phyloP scores from a whole-genome alignment of 768 basidiomycete species.

The Lentinula sp. region DNA sequence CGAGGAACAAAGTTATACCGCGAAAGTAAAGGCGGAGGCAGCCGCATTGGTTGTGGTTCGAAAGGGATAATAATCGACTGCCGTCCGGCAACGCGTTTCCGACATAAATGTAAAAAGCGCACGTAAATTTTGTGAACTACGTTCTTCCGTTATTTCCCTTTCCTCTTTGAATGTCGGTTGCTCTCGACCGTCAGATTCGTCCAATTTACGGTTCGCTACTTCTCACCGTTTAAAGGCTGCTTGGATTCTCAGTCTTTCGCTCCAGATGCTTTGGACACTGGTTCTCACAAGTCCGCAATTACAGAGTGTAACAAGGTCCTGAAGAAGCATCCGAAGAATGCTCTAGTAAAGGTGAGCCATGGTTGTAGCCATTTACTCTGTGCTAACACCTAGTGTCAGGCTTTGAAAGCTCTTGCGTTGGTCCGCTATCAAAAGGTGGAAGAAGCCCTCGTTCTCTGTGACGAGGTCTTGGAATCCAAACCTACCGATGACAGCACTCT shows the following conservation, averaged over 20 bases:
- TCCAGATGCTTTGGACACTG: constrained; percentile 79
- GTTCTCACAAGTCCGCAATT: constrained; percentile 82
- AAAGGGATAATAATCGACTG: not conserved
- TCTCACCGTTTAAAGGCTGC: not conserved
- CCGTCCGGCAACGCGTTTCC: not conserved
- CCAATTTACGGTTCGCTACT: constrained; percentile 66
- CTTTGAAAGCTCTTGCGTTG: constrained; percentile 79
- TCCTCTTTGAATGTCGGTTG: constrained; percentile 44
- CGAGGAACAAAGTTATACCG: constrained; percentile 29
- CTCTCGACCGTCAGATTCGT: constrained; percentile 77
- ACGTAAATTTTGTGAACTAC: not conserved
- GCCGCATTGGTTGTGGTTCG: constrained; percentile 12
- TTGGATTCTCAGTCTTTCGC: constrained; percentile 2
- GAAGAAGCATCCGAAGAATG: constrained; percentile 76
- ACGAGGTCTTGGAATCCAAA: constrained; percentile 71
- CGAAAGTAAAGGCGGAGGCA: constrained; percentile 48
- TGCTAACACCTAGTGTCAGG: constrained; percentile 32
- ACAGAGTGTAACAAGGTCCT: constrained; percentile 82
- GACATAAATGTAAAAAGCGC: not conserved
- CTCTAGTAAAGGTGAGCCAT: constrained; percentile 55
- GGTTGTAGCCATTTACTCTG: constrained; percentile 6
- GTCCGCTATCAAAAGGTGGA: constrained; percentile 83
- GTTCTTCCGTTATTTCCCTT: constrained; percentile 5
- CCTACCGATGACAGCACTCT: constrained; percentile 70
- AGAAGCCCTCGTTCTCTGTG: constrained; percentile 71